Base-by-base conservation (phyloP, 1,139 yeast species). In the Casaregolazyma suthepensis region DNA sequence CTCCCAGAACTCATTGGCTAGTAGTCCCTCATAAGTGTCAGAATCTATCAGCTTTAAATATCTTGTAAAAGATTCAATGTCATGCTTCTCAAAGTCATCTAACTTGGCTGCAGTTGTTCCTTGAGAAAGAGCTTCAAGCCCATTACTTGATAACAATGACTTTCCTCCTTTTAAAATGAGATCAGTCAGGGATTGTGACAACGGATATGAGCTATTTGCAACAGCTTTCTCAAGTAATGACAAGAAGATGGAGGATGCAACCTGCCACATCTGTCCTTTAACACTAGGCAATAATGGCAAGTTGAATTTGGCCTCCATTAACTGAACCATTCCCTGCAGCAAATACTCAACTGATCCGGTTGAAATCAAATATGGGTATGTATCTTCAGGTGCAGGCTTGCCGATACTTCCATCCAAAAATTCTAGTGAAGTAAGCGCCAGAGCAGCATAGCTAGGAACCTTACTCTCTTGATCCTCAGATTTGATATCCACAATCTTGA, bases 371-470 rank as follows among this genome's bases (percentile, higher is more conserved):
- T 18, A 17, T 13, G 31, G 40, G 17, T 10, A 43, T 4, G 23
- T 7, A 5, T 22, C 26, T 9, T 12, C 18, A 44, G 37, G 43
- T n/a, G 19, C 15, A n/a, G 26, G 20, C n/a, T 0, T 68, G 0
- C 62, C 59, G 17, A 86, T 56, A 43, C 75, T 74, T 0, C 59
- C 59, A 3, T 65, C 62, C 26, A 87, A 62, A 7, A 78, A 59
- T 12, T 67, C 69, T 52, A 83, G 71, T 0, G 87, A 75, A 29
- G 69, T 64, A 53, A 76, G 76, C 59, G 93, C 79, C 2, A 85
- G 70, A 0, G 89, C 82, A 42, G 82, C 76, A 64, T 85, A 89
- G 0, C 89, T 78, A 1, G 96, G 93, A 29, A 80, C 73, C 55
- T 80, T 81, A 10, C 72, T 40, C 9, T 45, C 19, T 22, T 48